A percentile compares a stretch with the other conserved stretches of the same genome.
These are phyloP conservation scores for Gentiana straminea DNA, from an alignment of 257 asterid genomes.

Conservation along the genomic window DNA sequence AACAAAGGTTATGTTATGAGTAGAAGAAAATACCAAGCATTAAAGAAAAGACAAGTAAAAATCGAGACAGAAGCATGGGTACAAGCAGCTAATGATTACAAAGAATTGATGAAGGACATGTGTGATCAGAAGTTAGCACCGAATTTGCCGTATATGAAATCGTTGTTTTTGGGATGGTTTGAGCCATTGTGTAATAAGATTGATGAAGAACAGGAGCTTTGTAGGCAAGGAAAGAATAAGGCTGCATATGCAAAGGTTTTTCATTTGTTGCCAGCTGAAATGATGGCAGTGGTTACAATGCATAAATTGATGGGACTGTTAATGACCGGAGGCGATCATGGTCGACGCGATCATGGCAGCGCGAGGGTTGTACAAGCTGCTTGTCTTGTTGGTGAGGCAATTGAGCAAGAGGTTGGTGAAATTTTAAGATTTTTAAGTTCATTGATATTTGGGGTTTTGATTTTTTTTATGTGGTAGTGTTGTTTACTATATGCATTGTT, in stretches of 20 bases:
- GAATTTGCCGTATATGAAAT: conserved; percentile 77
- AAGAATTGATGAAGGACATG: conserved; percentile 76
- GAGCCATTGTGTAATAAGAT: conserved; percentile 75
- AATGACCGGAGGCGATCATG: conserved; percentile 65
- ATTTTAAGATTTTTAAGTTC: conserved; percentile 3
- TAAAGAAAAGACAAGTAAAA: conserved; percentile 61
- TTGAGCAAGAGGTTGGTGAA: conserved; percentile 80
- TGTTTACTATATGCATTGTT: not conserved
- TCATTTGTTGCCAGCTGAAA: conserved; percentile 72
- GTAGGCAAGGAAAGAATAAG: conserved; percentile 48
- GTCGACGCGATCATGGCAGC: conserved; percentile 18
- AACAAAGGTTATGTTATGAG: conserved; percentile 31
- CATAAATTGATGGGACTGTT: conserved; percentile 66
- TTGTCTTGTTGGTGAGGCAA: conserved; percentile 63
- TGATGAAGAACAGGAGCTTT: conserved; percentile 55
- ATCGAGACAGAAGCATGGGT: conserved; percentile 87
- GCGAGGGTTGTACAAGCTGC: conserved; percentile 74
- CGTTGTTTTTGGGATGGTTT: conserved; percentile 83
- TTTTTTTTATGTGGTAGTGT: not conserved
- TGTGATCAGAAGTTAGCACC: conserved; percentile 87
- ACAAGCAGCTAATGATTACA: conserved; percentile 65
- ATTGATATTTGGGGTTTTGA: not conserved
- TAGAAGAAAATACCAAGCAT: conserved; percentile 27
- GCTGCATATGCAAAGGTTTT: conserved; percentile 46
- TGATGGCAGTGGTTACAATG: conserved; percentile 89